A percentile compares a stretch with the other conserved stretches of the same genome.
phyloP scores from a whole-genome alignment of 176 grass and related monocot genomes.

The Pharus latifolius region DNA sequence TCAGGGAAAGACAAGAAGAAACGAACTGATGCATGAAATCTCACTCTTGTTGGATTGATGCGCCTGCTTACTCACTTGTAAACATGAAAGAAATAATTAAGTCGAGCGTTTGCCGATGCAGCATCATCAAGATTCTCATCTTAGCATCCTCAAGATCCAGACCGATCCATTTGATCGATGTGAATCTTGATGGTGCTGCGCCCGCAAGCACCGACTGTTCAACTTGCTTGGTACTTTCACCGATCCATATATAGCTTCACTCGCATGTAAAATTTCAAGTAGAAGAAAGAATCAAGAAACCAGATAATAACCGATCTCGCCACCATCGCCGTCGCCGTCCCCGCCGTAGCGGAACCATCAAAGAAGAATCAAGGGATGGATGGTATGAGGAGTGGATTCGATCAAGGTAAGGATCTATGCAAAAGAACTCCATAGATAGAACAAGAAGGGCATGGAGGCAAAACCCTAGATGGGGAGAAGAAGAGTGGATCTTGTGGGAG shows the following conservation, averaged over 20 bases:
- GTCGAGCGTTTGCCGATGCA: constrained; percentile 75
- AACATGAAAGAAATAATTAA: neutral
- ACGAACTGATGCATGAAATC: neutral
- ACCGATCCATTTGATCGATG: too few relatives aligned
- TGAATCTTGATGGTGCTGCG: constrained; percentile 97
- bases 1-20: neutral
- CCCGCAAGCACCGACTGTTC: constrained; percentile 55
- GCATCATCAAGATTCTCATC: constrained; percentile 99
- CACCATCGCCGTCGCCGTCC: too few relatives aligned
- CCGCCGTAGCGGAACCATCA: too few relatives aligned
- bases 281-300: too few relatives aligned
- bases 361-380: too few relatives aligned
- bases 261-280: too few relatives aligned
- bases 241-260: neutral
- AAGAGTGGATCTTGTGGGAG: neutral
- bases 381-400: too few relatives aligned
- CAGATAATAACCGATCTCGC: too few relatives aligned
- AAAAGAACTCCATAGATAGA: neutral
- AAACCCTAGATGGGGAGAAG: constrained; percentile 23
- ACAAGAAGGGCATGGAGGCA: neutral
- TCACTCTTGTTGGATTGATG: neutral
- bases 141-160: neutral
- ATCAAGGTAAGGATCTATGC: too few relatives aligned
- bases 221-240: neutral
- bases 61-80: neutral